These are phyloP conservation scores for Aureobasidium subglaciale DNA, from an alignment of 2,329 filamentous ascomycete species.

Conservation along the genomic window DNA sequence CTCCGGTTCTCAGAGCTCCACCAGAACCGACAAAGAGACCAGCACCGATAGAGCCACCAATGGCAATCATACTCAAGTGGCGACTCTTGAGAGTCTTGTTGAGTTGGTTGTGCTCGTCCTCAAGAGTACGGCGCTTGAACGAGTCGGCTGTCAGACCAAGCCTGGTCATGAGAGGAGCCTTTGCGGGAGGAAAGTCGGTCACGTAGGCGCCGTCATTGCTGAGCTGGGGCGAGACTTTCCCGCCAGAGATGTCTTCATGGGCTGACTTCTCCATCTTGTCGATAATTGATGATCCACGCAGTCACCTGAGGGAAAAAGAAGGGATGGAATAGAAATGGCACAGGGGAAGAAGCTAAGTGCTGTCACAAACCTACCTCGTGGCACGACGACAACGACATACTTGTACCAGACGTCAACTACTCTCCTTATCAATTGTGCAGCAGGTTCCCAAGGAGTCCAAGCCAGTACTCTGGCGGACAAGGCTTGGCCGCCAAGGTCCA, in stretches of 20 bases:
- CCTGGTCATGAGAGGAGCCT: constrained; percentile 22
- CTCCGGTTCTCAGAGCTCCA: constrained; percentile 40
- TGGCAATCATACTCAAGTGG: constrained; percentile 30
- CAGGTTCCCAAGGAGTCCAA: not conserved
- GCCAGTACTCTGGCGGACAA: not conserved
- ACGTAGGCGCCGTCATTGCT: constrained; percentile 1
- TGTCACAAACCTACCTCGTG: not conserved
- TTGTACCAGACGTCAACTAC: not conserved
- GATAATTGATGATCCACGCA: not conserved
- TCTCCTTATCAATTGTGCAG: not conserved
- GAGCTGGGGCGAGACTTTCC: not conserved
- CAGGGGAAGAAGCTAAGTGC: not conserved
- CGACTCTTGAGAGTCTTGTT: constrained; percentile 27
- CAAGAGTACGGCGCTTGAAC: constrained; percentile 24
- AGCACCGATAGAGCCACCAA: constrained; percentile 40
- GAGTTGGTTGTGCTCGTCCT: constrained; percentile 28
- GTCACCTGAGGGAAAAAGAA: not conserved
- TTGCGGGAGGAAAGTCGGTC: constrained; percentile 16
- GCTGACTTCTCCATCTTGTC: not conserved
- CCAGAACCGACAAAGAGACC: constrained; percentile 50
- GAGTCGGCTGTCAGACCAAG: constrained; percentile 27
- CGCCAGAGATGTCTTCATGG: not conserved
- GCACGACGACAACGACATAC: not conserved
- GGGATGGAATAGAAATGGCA: not conserved
- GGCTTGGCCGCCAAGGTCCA: constrained; percentile 12